Conservation (phyloP, 179 eudicot genomes). For the Amaranthus tricolor region DNA sequence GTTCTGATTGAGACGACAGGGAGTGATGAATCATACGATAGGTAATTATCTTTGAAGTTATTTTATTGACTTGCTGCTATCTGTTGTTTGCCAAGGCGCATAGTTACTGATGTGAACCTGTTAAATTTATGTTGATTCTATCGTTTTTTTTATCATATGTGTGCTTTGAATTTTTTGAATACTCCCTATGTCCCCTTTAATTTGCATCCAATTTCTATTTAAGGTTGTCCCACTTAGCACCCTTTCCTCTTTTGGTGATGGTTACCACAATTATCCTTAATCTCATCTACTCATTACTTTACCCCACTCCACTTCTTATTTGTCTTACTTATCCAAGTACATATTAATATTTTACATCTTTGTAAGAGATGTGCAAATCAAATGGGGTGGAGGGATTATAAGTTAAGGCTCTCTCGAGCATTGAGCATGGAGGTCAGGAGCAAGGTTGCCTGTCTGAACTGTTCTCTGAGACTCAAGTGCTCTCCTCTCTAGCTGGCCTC, state of each 20-base stretch:
- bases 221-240: too few species aligned
- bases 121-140: not conserved
- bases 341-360: too few species aligned
- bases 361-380: too few species aligned
- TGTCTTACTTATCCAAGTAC: too few species aligned
- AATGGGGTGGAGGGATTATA: not conserved
- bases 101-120: not conserved
- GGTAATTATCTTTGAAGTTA: conserved; percentile 42
- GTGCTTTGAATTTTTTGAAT: not conserved
- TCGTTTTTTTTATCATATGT: not conserved
- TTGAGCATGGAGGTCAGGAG: not conserved
- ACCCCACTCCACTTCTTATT: too few species aligned
- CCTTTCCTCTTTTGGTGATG: too few species aligned
- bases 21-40: conserved; percentile 83
- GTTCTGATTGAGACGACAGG: conserved; percentile 96
- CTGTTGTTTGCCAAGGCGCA: not conserved
- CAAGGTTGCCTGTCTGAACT: not conserved
- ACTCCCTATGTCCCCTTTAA: not conserved
- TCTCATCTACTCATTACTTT: too few species aligned
- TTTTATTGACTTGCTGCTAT: conserved; percentile 4
- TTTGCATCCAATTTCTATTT: not conserved
- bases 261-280: too few species aligned
- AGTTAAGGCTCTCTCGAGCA: not conserved
- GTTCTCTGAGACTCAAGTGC: not conserved
- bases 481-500: not conserved